Base-by-base conservation (phyloP, 2,329 filamentous ascomycete species). In the Ophidiomyces ophidiicola region DNA sequence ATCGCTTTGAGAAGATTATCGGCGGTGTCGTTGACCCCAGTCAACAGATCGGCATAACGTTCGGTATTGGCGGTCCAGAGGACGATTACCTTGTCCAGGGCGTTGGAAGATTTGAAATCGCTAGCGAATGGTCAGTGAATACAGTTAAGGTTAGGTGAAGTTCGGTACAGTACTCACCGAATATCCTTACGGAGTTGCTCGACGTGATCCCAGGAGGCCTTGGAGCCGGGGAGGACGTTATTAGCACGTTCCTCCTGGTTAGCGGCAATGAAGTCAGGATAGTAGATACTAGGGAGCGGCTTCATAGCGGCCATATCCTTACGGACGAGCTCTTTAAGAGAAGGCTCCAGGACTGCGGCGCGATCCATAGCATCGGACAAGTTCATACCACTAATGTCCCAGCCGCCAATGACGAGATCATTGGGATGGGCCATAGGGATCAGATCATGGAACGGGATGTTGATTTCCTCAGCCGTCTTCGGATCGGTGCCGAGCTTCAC, bases 61-160 rank as follows among this genome's bases (percentile, higher is more conserved):
- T 98, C 90, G 8, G 90, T 98, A 71, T 98, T 98, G 64, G 90
- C 90, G 43, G 90, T 96, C 90, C 90, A 98, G 64, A 90, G 82
- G 45, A 98, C 80, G 57, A 98, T 85, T 58, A 98, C 81, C 71
- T 92, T 94, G 71, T 96, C 88, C 23, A 98, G 76, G 44, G 63
- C 68, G 59, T 96, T 83, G 53, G 73, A 67, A 46, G 76, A 67
- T 72, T 96, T 96, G 76, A 98, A 98, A 48, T 92, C 77, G 49
- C 82, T 80, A 43, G 39, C 33, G 18, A 6, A 7, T 19, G 18
- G 40, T 49, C 44, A 48, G 45, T 39, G 29, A 17, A n/a, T 6
- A 10, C n/a, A 34, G 17, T 32, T 5, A 28, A 14, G 33, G 32
- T 18, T 2, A 23, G 10, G 32, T 20, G 24, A n/a, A n/a, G 3